phyloP scores from a whole-genome alignment of 345 rosid genomes.

The Fremontodendron californicum region DNA sequence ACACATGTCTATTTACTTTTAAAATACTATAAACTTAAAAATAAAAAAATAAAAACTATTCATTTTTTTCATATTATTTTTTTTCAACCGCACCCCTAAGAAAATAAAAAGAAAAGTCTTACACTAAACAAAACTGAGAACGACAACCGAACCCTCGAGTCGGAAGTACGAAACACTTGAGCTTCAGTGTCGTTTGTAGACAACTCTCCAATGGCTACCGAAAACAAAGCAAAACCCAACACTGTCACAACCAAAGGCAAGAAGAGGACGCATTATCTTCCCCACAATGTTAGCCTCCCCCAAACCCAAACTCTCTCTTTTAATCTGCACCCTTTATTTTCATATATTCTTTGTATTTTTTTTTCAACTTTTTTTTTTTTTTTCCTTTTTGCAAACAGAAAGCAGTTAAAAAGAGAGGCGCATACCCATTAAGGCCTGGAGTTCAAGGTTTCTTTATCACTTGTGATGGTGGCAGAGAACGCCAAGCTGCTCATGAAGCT shows the following conservation, averaged over 20 bases:
- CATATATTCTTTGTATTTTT: too few species aligned
- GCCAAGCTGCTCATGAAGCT: slow-evolving; percentile 85
- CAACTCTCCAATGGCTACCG: slow-evolving; percentile 39
- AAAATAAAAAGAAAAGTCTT: too few species aligned
- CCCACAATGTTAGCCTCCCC: slow-evolving; percentile 46
- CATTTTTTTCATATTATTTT: too few species aligned
- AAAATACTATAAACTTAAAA: too few species aligned
- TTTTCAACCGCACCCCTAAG: too few species aligned
- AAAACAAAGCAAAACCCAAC: slow-evolving; percentile 29
- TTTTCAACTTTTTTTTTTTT: not conserved
- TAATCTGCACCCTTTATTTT: not conserved
- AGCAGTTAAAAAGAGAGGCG: slow-evolving; percentile 78
- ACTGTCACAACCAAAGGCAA: slow-evolving; percentile 35
- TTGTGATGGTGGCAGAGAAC: slow-evolving; percentile 91
- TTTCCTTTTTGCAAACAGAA: slow-evolving; percentile 36
- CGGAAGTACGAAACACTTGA: not conserved
- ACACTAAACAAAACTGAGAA: too few species aligned
- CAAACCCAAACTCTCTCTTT: not conserved
- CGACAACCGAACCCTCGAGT: not conserved
- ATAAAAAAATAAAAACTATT: too few species aligned
- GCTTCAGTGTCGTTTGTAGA: not conserved
- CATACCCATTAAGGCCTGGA: slow-evolving; percentile 81
- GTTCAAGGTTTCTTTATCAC: slow-evolving; percentile 87
- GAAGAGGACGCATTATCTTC: slow-evolving; percentile 81
- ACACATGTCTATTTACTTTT: too few species aligned